A percentile compares a stretch with the other conserved stretches of the same genome.
Evolutionary conservation across 1,284 basidiomycete species (phyloP).

Genomic region (Tylopilus sp.): DNA sequence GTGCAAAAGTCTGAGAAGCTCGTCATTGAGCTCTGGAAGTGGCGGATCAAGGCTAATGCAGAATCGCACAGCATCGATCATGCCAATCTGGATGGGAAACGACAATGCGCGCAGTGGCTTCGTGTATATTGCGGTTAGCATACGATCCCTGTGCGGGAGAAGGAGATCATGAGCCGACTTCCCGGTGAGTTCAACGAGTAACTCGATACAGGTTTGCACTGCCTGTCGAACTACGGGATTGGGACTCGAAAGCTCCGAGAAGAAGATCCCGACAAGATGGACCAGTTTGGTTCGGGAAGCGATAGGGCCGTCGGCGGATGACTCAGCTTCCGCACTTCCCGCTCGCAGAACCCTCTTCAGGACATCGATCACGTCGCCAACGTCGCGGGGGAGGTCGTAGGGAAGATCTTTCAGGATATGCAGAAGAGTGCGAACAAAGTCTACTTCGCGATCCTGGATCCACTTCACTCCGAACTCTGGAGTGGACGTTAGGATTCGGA

Average conservation of each 20-base stretch:
- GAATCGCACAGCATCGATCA: conserved; percentile 97
- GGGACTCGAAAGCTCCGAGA: conserved; percentile 86
- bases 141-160: conserved; percentile 81
- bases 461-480: conserved; percentile 75
- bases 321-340: conserved; percentile 55
- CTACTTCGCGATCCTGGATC: conserved; percentile 86
- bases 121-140: conserved; percentile 88
- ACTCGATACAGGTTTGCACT: conserved; percentile 78
- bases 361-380: conserved; percentile 77
- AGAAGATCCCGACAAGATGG: conserved; percentile 80
- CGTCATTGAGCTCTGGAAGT: conserved; percentile 87
- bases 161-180: conserved; percentile 78
- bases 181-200: conserved; percentile 75
- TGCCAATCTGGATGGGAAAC: conserved; percentile 95
- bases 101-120: conserved; percentile 97
- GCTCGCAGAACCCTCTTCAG: conserved; percentile 75
- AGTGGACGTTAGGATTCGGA: conserved; percentile 73
- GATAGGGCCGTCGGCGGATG: conserved; percentile 39
- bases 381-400: conserved; percentile 80
- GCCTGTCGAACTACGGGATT: conserved; percentile 85
- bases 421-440: conserved; percentile 87
- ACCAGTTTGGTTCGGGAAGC: conserved; percentile 52
- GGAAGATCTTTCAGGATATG: conserved; percentile 97
- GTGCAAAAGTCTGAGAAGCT: conserved; percentile 88
- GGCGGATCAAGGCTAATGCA: conserved; percentile 83